A percentile compares a stretch with the other conserved stretches of the same genome.
Evolutionary conservation across 2,329 filamentous ascomycete species (phyloP).

Genomic region (Penicillium italicum): DNA sequence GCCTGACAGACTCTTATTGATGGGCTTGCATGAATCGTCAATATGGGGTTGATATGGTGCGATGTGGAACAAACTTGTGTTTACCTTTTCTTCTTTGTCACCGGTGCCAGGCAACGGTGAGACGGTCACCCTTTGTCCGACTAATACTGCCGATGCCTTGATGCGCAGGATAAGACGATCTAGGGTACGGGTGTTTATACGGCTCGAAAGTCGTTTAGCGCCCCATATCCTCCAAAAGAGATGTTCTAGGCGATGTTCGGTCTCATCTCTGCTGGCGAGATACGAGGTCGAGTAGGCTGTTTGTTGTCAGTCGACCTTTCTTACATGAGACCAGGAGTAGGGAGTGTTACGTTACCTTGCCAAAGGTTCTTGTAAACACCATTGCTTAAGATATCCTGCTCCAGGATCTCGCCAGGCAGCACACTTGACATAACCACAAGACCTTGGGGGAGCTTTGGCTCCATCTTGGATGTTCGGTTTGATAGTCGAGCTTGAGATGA

Average conservation of each 20-base stretch:
- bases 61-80: background rate
- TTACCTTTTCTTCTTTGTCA: conserved; percentile 1
- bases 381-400: conserved; percentile 36
- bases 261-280: conserved; percentile 40
- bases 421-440: conserved; percentile 42
- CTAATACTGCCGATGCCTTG: conserved; percentile 29
- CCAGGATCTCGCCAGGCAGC: conserved; percentile 37
- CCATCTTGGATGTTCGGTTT: conserved; percentile 28
- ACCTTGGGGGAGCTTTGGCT: conserved; percentile 39
- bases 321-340: background rate
- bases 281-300: conserved; percentile 48
- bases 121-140: background rate
- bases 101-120: background rate
- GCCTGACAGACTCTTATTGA: background rate
- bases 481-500: background rate
- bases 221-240: conserved; percentile 54
- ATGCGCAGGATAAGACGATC: conserved; percentile 46
- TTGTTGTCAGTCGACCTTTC: background rate
- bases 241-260: conserved; percentile 48
- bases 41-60: background rate
- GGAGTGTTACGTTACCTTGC: conserved; percentile 41
- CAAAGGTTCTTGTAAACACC: conserved; percentile 46
- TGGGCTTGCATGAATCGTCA: background rate
- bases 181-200: conserved; percentile 40
- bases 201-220: conserved; percentile 35